These are phyloP conservation scores for Fusarium protoensiforme DNA, from an alignment of 2,329 filamentous ascomycete genomes.

Conservation along the genomic window DNA sequence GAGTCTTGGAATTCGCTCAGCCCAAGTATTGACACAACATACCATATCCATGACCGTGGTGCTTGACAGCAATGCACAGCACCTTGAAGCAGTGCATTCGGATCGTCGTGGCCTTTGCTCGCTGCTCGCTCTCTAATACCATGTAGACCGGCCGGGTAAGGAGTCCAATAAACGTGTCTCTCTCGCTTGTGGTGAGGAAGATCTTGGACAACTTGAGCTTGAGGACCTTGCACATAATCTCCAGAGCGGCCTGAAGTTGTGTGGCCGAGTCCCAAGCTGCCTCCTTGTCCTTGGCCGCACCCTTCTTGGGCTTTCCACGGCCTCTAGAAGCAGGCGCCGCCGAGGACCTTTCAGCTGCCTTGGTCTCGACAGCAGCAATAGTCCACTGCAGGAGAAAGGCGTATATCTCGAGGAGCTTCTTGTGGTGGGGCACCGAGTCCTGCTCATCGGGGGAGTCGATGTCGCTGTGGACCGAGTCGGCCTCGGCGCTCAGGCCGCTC, in stretches of 20 bases:
- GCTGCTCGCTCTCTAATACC: slow-evolving; percentile 91
- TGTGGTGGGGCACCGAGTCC: slow-evolving; percentile 86
- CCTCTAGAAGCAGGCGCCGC: slow-evolving; percentile 74
- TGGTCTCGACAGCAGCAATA: slow-evolving; percentile 91
- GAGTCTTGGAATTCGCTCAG: slow-evolving; percentile 27
- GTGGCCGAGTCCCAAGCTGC: slow-evolving; percentile 87
- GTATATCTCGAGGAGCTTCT: slow-evolving; percentile 91
- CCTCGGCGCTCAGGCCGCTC: slow-evolving; percentile 85
- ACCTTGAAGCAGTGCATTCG: slow-evolving; percentile 98
- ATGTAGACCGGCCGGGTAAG: slow-evolving; percentile 95
- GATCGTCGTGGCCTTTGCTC: slow-evolving; percentile 88
- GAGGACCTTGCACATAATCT: slow-evolving; percentile 95
- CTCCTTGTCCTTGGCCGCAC: slow-evolving; percentile 84
- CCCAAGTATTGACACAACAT: slow-evolving; percentile 30
- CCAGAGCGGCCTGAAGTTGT: slow-evolving; percentile 88
- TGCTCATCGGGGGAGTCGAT: slow-evolving; percentile 89
- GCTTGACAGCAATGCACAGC: slow-evolving; percentile 94
- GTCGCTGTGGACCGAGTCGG: slow-evolving; percentile 86
- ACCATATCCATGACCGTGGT: slow-evolving; percentile 97
- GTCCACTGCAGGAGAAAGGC: slow-evolving; percentile 96
- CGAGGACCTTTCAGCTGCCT: slow-evolving; percentile 89
- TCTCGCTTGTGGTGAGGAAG: slow-evolving; percentile 94
- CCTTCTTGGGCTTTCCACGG: slow-evolving; percentile 81
- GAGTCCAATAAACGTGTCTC: slow-evolving; percentile 92
- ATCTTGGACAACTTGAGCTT: slow-evolving; percentile 92